Conservation (phyloP, 164 flowering plant genomes). For the Tinospora cordifolia region DNA sequence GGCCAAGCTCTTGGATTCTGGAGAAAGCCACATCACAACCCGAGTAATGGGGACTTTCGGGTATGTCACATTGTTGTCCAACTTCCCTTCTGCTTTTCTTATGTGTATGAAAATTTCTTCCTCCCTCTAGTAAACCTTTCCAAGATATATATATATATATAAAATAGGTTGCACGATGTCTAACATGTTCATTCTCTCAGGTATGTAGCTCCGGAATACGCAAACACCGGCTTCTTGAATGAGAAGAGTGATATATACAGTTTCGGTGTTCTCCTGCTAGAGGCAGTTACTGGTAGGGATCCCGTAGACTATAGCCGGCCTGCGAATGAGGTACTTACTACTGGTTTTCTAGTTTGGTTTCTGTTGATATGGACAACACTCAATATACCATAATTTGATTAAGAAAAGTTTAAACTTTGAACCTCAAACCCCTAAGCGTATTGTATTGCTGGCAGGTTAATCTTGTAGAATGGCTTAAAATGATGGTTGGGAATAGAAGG, state of each 20-base stretch:
- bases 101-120: background rate
- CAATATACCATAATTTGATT: background rate
- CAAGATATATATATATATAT: background rate
- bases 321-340: conserved; percentile 46
- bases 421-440: too few species aligned
- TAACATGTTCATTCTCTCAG: conserved; percentile 26
- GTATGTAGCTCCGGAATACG: conserved; percentile 82
- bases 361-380: background rate
- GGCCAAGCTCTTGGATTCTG: conserved; percentile 65
- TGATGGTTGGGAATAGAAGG: conserved; percentile 69
- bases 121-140: background rate
- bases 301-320: conserved; percentile 69
- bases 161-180: conserved; percentile 4
- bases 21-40: conserved; percentile 73
- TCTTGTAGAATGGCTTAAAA: conserved; percentile 76
- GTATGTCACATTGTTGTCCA: conserved; percentile 22
- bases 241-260: conserved; percentile 78
- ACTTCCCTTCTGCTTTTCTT: background rate
- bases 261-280: conserved; percentile 69
- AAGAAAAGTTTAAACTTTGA: background rate
- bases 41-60: conserved; percentile 86
- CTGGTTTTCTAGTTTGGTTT: background rate
- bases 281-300: conserved; percentile 65
- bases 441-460: conserved; percentile 39
- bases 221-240: conserved; percentile 63